A percentile compares a stretch with the other conserved stretches of the same genome.
Conservation (phyloP, 169 alveolate genomes). For the Cryptosporidium felis region DNA sequence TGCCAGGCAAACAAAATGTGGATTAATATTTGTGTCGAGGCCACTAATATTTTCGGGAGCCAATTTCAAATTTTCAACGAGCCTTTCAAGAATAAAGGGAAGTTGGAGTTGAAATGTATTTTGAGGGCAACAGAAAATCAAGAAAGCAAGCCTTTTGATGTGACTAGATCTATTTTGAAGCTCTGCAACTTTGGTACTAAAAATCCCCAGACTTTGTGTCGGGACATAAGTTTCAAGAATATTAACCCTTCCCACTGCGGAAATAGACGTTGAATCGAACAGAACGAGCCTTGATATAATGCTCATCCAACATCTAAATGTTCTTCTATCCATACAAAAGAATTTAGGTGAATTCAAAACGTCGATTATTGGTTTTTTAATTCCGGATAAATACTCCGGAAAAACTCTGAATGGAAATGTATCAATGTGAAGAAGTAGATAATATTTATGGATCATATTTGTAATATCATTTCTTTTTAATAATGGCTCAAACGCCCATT, state of each 20-base stretch:
- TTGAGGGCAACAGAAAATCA: slow-evolving; percentile 79
- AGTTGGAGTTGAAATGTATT: slow-evolving; percentile 76
- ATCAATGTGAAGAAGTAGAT: slow-evolving; percentile 40
- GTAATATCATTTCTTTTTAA: slow-evolving; percentile 42
- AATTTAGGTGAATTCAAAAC: slow-evolving; percentile 59
- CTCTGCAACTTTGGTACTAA: slow-evolving; percentile 74
- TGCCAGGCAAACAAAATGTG: slow-evolving; percentile 37
- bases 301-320: slow-evolving; percentile 68
- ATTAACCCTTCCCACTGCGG: slow-evolving; percentile 35
- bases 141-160: slow-evolving; percentile 76
- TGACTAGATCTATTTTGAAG: slow-evolving; percentile 46
- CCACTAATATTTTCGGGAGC: slow-evolving; percentile 41
- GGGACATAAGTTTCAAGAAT: slow-evolving; percentile 37
- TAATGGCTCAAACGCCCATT: slow-evolving; percentile 62
- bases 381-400: slow-evolving; percentile 68
- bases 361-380: slow-evolving; percentile 69
- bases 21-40: slow-evolving; percentile 5
- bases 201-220: slow-evolving; percentile 70
- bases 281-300: slow-evolving; percentile 26
- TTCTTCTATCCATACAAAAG: slow-evolving; percentile 70
- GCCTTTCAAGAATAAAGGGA: slow-evolving; percentile 78
- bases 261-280: slow-evolving; percentile 21
- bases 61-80: slow-evolving; percentile 74
- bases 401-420: slow-evolving; percentile 66
- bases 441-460: slow-evolving; percentile 64